phyloP scores from a whole-genome alignment of 2,329 filamentous ascomycete genomes.

The Elsinoe necatrix region DNA sequence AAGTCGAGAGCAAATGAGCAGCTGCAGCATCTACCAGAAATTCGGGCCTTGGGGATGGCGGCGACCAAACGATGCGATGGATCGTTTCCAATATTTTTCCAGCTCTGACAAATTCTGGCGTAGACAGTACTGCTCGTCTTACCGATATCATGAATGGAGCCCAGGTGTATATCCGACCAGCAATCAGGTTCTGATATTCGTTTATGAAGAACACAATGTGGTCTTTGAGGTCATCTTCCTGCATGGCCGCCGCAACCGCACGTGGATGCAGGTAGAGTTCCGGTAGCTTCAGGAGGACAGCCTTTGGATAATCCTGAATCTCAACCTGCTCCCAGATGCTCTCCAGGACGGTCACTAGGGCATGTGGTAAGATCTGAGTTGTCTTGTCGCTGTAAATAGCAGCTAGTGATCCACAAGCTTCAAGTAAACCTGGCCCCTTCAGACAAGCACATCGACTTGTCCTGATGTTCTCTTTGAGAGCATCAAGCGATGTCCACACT shows the following conservation, averaged over 20 bases:
- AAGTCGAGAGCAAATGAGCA: conserved; percentile 26
- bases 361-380: neutral
- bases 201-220: conserved; percentile 14
- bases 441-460: conserved; percentile 27
- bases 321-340: conserved; percentile 42
- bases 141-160: conserved; percentile 24
- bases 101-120: conserved; percentile 25
- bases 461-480: conserved; percentile 24
- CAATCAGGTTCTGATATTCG: conserved; percentile 19
- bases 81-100: conserved; percentile 35
- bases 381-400: conserved; percentile 21
- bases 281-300: conserved; percentile 32
- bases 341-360: conserved; percentile 21
- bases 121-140: conserved; percentile 20
- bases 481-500: conserved; percentile 18
- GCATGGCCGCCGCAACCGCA: conserved; percentile 23
- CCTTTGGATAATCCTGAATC: conserved; percentile 39
- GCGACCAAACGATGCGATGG: conserved; percentile 32
- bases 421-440: conserved; percentile 25
- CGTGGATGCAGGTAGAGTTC: conserved; percentile 31
- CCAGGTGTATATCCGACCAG: conserved; percentile 27
- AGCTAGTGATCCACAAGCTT: conserved; percentile 24
- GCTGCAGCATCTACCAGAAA: conserved; percentile 38
- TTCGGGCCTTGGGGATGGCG: conserved; percentile 36
- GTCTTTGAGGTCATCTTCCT: conserved; percentile 4